These are phyloP conservation scores for Mesembryanthemum crystallinum DNA, from an alignment of 148 eudicot genomes.

Conservation along the genomic window DNA sequence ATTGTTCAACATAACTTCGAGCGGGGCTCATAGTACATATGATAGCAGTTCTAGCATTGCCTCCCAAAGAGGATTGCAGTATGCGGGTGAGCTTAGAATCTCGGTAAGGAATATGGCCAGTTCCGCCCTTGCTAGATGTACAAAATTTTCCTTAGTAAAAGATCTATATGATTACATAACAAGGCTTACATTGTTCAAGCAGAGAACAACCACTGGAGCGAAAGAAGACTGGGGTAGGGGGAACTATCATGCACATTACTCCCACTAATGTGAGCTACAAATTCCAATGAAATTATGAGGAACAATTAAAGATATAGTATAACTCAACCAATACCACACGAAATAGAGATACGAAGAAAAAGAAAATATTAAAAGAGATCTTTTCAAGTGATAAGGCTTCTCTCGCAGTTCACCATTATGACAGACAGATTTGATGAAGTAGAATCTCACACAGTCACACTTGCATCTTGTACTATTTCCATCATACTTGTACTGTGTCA, in stretches of 20 bases:
- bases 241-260: not conserved
- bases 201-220: not conserved
- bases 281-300: not conserved
- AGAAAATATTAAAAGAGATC: not conserved
- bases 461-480: not conserved
- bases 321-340: not conserved
- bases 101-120: conserved; percentile 89
- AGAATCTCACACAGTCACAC: not conserved
- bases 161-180: not conserved
- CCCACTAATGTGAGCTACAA: not conserved
- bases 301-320: not conserved
- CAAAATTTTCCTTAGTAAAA: conserved; percentile 14
- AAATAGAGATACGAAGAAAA: not conserved
- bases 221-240: not conserved
- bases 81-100: conserved; percentile 97
- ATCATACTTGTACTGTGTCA: not conserved
- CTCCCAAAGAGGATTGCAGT: conserved; percentile 86
- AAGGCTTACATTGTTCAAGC: not conserved
- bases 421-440: not conserved
- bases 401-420: not conserved
- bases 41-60: conserved; percentile 94
- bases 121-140: conserved; percentile 72
- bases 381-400: not conserved
- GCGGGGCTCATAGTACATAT: conserved; percentile 99
- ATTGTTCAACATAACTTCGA: conserved; percentile 85